Evolutionary conservation across 768 basidiomycete genomes (phyloP).

Genomic region (Mycena capillaripes): DNA sequence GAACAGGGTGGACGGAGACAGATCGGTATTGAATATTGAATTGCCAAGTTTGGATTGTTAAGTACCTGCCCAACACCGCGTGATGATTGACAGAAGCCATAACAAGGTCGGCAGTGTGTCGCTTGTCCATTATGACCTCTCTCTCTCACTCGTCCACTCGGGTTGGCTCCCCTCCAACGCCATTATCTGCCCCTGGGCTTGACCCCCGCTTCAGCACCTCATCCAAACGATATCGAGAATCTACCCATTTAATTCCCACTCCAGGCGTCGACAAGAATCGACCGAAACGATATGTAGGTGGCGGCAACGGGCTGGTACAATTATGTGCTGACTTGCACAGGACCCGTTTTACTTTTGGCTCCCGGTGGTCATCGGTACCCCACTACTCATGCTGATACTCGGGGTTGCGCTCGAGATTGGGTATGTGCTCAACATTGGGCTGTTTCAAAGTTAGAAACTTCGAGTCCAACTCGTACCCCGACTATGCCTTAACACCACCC

Average conservation of each 20-base stretch:
- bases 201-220: constrained; percentile 27
- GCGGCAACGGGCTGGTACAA: background rate
- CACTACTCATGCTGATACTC: constrained; percentile 59
- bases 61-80: constrained; percentile 27
- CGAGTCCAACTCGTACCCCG: too few relatives aligned
- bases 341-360: constrained; percentile 52
- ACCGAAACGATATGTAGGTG: constrained; percentile 60
- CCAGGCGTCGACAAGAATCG: constrained; percentile 50
- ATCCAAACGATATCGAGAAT: constrained; percentile 57
- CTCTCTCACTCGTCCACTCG: constrained; percentile 19
- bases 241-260: constrained; percentile 65
- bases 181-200: constrained; percentile 1
- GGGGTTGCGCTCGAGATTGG: constrained; percentile 65
- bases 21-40: too few relatives aligned
- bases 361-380: constrained; percentile 53
- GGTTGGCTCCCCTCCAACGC: constrained; percentile 24
- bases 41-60: too few relatives aligned
- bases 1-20: background rate
- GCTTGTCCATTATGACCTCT: constrained; percentile 12
- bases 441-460: too few relatives aligned
- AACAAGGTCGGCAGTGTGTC: constrained; percentile 12
- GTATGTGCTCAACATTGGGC: constrained; percentile 35
- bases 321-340: constrained; percentile 41
- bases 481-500: too few relatives aligned
- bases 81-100: constrained; percentile 29